Evolutionary conservation across 306 rosid genomes (phyloP), one percentile per base, ranked within the genome.

Genomic region (Dryas drummondii): DNA sequence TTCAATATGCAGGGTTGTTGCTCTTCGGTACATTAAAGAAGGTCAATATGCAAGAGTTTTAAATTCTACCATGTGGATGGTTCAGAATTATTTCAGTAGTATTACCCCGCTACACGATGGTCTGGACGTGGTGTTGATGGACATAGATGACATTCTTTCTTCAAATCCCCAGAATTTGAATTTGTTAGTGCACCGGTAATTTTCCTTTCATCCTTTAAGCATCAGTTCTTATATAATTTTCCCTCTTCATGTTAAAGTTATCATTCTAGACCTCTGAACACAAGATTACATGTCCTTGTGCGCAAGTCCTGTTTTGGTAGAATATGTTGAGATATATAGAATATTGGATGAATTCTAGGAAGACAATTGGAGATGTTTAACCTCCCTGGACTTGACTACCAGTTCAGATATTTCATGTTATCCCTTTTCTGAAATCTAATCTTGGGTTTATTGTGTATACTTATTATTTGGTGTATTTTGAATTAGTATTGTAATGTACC

Each of bases 21-120:
- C 87, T 59, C 51, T 80, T 62, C 86, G 59, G 53, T 86, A 91
- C 79, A 74, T 93, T 42, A 82, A 71, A 85, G 83, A 78, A 47
- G 98, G 93, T 68, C 96, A 91, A 64, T 93, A 91, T 84, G 91
- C 79, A 37, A 85, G 79, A 79, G 97, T 91, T 76, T 86, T 93
- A 76, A 79, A 87, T 70, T 79, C 86, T 66, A 82, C 85, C 17
- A 55, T 78, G 71, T 68, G 57, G 61, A 15, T 89, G 87, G 75
- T 93, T 59, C 80, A 86, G 69, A 80, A 81, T 55, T 86, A 82
- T 81, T 88, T 91, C 78, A 76, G 76, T 78, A 71, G 67, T 64
- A 60, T 82, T 62, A 61, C 8, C 57, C 85, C 83, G 3, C 74
- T 40, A 61, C 75, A 77, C 17, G 81, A 81, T 57, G 87, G 86